Conservation (phyloP, 495 filamentous ascomycete genomes). For the Tirmania nivea region DNA sequence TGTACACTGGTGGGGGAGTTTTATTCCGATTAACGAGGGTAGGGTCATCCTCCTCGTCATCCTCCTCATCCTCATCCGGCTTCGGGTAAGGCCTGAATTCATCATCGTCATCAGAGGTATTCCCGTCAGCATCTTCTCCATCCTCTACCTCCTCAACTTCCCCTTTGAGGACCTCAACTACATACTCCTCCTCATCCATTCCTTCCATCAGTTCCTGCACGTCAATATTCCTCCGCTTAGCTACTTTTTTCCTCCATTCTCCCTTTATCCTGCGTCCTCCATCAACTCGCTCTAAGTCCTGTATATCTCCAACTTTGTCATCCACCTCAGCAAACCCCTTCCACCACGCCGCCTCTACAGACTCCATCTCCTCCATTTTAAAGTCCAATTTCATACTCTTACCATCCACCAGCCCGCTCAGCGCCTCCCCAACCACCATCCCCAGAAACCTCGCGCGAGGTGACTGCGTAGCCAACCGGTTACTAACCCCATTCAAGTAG, state of each 20-base stretch:
- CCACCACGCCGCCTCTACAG: slow-evolving; percentile 57
- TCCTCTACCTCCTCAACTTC: slow-evolving; percentile 6
- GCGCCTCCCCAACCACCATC: slow-evolving; percentile 65
- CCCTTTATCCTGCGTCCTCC: not conserved
- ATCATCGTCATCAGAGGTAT: slow-evolving; percentile 36
- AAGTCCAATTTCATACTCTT: slow-evolving; percentile 50
- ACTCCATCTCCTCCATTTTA: slow-evolving; percentile 55
- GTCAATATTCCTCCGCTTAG: not conserved
- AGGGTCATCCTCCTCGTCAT: slow-evolving; percentile 68
- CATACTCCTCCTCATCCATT: not conserved
- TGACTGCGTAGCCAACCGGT: slow-evolving; percentile 60
- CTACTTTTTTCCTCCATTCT: not conserved
- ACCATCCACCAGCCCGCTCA: slow-evolving; percentile 53
- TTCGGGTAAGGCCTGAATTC: slow-evolving; percentile 68
- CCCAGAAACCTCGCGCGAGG: slow-evolving; percentile 59
- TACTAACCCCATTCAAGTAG: slow-evolving; percentile 64
- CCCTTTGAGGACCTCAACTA: not conserved
- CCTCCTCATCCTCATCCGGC: slow-evolving; percentile 77
- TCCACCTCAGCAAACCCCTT: slow-evolving; percentile 37
- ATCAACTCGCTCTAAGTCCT: slow-evolving; percentile 25
- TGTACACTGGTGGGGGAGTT: slow-evolving; percentile 61
- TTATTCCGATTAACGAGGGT: slow-evolving; percentile 65
- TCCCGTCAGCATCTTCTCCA: slow-evolving; percentile 16
- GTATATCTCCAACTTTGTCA: slow-evolving; percentile 41
- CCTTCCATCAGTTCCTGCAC: not conserved